Evolutionary conservation across 1,139 yeast genomes (phyloP), one percentile per base, ranked within the genome.

Genomic region (Hansenula anomala): DNA sequence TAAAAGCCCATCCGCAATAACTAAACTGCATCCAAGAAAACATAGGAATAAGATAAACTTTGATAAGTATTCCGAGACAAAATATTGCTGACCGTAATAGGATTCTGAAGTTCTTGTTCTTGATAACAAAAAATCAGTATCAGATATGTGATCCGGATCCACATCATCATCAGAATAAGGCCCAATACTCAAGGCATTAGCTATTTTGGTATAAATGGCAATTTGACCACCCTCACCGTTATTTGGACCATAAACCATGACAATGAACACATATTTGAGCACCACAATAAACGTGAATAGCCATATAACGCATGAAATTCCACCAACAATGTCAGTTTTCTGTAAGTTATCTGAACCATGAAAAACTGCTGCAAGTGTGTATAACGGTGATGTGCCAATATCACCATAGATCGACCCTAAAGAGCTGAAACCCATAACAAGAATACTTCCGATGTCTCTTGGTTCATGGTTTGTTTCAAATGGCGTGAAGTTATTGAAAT

Each of bases 41-140:
- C 33, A 30, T 20, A 30, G n/a, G 18, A 15, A 20, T 14, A 30
- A 20, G n/a, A 30, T 30, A 7, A 30, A 14, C 22, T 30, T 30
- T 3, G 25, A 30, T 10, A 30, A 15, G 22, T 30, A 30, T 20
- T 30, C 9, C 2, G 25, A 22, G 14, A 30, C 13, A 14, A 30
- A 30, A 7, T 4, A 7, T 14, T 25, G 22, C 5, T 30, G 25
- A 20, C 15, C 14, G 22, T 20, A 14, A 20, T 20, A 20, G 10
- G 33, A 30, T 30, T 30, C 26, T 14, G 26, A 20, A 3, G 26
- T 30, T 30, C 33, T 30, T 30, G 33, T 30, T 30, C 33, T 30
- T 22, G 33, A 30, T 22, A 30, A 30, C 12, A 30, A 22, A 30
- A 20, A 30, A 30, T 30, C 26, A 10, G 25, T 22, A 22, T 30